Evolutionary conservation across 2,329 filamentous ascomycete species (phyloP).

Genomic region (Trichothecium sympodiale): DNA sequence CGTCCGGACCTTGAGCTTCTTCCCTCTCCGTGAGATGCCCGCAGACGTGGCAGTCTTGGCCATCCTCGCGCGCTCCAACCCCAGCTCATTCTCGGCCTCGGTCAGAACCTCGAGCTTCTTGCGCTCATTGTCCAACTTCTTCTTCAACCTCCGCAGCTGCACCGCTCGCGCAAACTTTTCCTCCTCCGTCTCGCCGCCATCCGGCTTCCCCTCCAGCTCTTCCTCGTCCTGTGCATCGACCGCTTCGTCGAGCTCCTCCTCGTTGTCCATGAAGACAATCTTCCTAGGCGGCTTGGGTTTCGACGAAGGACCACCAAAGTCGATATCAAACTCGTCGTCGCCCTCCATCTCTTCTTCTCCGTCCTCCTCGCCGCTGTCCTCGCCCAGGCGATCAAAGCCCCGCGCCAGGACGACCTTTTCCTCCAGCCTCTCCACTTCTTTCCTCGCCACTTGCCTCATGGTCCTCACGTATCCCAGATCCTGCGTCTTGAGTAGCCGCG

Average conservation of each 20-base stretch:
- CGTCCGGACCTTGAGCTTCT: conserved; percentile 51
- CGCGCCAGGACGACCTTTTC: conserved; percentile 36
- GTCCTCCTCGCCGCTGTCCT: conserved; percentile 18
- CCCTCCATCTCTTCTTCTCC: conserved; percentile 20
- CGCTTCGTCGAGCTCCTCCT: conserved; percentile 21
- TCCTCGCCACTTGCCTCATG: conserved; percentile 46
- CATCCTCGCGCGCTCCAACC: conserved; percentile 51
- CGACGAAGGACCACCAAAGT: conserved; percentile 15
- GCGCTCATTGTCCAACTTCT: conserved; percentile 37
- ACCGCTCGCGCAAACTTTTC: conserved; percentile 23
- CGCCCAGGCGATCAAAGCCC: conserved; percentile 24
- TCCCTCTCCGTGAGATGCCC: conserved; percentile 46
- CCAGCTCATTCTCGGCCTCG: conserved; percentile 45
- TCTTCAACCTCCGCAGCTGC: conserved; percentile 31
- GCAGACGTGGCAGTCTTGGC: conserved; percentile 52
- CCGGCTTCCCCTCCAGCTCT: conserved; percentile 14
- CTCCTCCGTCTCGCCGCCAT: conserved; percentile 10
- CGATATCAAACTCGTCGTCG: conserved; percentile 22
- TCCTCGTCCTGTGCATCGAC: conserved; percentile 17
- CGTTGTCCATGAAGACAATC: conserved; percentile 39
- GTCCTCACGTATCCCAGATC: conserved; percentile 55
- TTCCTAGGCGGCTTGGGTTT: conserved; percentile 28
- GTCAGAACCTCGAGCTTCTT: conserved; percentile 44
- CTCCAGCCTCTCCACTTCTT: conserved; percentile 45
- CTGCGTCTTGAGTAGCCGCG: conserved; percentile 57